phyloP scores from a whole-genome alignment of 495 filamentous ascomycete genomes.

The Beverwykella pulmonaria region DNA sequence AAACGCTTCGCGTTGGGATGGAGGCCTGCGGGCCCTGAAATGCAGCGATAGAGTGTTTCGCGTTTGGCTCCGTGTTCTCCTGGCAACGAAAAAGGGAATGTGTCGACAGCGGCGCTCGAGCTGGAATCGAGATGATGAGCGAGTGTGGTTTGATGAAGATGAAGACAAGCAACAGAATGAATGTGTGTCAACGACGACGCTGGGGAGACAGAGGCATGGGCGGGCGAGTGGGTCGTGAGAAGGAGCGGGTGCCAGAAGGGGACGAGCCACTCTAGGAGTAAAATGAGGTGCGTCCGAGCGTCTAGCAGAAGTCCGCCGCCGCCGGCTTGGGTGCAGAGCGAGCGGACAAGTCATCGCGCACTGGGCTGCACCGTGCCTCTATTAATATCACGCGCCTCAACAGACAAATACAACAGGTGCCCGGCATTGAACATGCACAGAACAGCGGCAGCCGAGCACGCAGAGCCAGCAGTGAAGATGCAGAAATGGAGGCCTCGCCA shows the following conservation, averaged over 20 bases:
- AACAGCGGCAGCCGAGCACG: background rate
- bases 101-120: slow-evolving; percentile 22
- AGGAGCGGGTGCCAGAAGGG: background rate
- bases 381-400: background rate
- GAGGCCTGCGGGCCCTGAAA: slow-evolving; percentile 30
- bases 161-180: background rate
- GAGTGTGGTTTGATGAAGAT: background rate
- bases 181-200: background rate
- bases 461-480: background rate
- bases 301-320: background rate
- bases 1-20: slow-evolving; percentile 37
- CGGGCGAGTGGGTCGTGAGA: slow-evolving; percentile 3
- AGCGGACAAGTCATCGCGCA: background rate
- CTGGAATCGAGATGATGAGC: slow-evolving; percentile 10
- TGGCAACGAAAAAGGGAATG: slow-evolving; percentile 23
- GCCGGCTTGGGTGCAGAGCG: background rate
- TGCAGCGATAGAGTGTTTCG: slow-evolving; percentile 28
- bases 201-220: slow-evolving; percentile 3
- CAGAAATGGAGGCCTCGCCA: too few species aligned
- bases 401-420: background rate
- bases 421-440: background rate
- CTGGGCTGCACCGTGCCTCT: background rate
- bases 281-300: background rate
- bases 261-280: background rate
- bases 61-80: slow-evolving; percentile 33